Evolutionary conservation across 2,329 filamentous ascomycete species (phyloP), one percentile per base, ranked within the genome.

Genomic region (Penicillium sp.): DNA sequence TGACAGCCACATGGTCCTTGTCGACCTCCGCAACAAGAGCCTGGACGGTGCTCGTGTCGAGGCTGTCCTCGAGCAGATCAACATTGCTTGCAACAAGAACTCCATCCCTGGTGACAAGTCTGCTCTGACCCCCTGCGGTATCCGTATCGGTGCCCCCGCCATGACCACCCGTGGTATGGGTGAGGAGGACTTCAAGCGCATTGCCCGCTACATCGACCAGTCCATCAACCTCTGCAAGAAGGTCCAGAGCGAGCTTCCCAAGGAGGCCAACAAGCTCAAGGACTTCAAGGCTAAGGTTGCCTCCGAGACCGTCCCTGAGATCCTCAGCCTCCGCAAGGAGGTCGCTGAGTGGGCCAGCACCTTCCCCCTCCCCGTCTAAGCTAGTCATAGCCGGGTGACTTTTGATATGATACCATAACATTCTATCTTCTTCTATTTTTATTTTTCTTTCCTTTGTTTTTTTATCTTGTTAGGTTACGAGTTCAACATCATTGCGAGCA

Each of bases 71-170:
- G 93, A 98, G 78, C 87, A 94, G 72, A 93, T 96, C 75, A 95
- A 95, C 79, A 95, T 98, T 71, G 90, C 93, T 55, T 95, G 89
- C 82, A 98, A 98, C 84, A 98, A 98, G 84, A 98, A 98, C 82
- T 85, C 88, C 53, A 93, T 95, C 52, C 93, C 93, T 34, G 93
- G 93, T 57, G 93, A 98, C 80, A 96, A 95, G 80, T 95, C 88
- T 52, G 93, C 93, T 43, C 81, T 98, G 60, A 95, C 88, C 57
- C 93, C 93, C 48, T 88, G 84, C 66, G 93, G 93, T 77, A 84
- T 98, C 71, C 88, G 93, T 62, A 95, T 98, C 64, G 93, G 93
- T 66, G 93, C 90, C 40, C 93, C 93, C 42, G 93, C 93, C 71
- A 98, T 98, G 93, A 95, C 90, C 51, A 88, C 83, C 64, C 86